These are phyloP conservation scores for Alisma plantagoaquatica DNA, from an alignment of 106 monocot genomes.

Conservation along the genomic window DNA sequence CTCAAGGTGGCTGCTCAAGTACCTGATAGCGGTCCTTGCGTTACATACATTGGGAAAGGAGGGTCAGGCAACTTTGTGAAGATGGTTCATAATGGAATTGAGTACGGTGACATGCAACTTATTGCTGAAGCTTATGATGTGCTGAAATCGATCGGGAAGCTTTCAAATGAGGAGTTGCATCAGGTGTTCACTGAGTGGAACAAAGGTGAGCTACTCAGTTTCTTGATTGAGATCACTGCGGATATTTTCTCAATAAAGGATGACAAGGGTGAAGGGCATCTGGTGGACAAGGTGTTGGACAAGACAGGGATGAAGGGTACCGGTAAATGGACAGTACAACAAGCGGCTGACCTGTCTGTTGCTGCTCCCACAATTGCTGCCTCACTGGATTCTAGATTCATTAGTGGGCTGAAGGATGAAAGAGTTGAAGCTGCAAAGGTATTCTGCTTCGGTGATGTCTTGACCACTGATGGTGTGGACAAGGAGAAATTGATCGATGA, in stretches of 20 bases:
- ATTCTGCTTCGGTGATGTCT: neutral
- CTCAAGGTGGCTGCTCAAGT: too few species aligned
- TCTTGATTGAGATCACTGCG: constrained; percentile 13
- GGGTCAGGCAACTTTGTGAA: too few species aligned
- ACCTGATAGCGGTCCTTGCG: too few species aligned
- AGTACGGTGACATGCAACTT: constrained; percentile 15
- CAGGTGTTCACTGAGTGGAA: constrained; percentile 12
- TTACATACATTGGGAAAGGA: too few species aligned
- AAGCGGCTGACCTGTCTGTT: constrained; percentile 5
- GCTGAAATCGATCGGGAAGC: constrained; percentile 3
- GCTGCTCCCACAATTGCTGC: too few species aligned
- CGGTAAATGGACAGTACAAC: constrained; percentile 10
- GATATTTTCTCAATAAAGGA: constrained; percentile 9
- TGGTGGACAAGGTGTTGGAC: too few species aligned
- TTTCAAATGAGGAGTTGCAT: constrained; percentile 7
- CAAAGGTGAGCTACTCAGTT: constrained; percentile 9
- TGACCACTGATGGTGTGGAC: too few species aligned
- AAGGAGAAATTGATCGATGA: too few species aligned
- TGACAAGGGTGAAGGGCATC: too few species aligned
- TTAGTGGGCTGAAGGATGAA: constrained; percentile 12
- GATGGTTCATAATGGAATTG: constrained; percentile 12
- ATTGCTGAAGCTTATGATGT: constrained; percentile 12
- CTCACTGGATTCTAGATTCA: constrained; percentile 1
- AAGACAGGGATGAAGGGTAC: too few species aligned
- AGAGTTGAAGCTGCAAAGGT: constrained; percentile 2